Evolutionary conservation across 768 basidiomycete genomes (phyloP).

Genomic region (Auriculariales sp.): DNA sequence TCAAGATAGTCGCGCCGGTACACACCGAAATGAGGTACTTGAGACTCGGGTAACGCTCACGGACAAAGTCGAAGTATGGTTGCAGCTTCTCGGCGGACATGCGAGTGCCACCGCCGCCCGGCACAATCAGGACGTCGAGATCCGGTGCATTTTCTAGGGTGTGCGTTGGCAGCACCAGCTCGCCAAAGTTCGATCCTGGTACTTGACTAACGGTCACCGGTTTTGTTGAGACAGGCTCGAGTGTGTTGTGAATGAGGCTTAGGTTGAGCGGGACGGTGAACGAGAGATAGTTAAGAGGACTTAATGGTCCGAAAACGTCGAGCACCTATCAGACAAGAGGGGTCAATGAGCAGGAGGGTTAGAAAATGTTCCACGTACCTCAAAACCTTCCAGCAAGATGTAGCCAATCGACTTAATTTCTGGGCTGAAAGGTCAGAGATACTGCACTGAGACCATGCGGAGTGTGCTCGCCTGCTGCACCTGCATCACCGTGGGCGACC

Average conservation of each 20-base stretch:
- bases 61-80: neutral
- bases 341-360: too few relatives aligned
- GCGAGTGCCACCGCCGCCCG: neutral
- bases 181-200: neutral
- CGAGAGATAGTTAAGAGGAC: neutral
- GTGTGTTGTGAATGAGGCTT: neutral
- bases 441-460: too few relatives aligned
- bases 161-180: constrained; percentile 3
- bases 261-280: constrained; percentile 1
- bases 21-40: constrained; percentile 5
- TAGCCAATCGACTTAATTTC: too few relatives aligned
- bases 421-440: too few relatives aligned
- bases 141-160: constrained; percentile 1
- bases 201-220: too few relatives aligned
- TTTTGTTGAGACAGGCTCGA: constrained; percentile 1
- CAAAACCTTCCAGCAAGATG: too few relatives aligned
- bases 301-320: constrained; percentile 4
- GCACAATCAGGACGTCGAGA: constrained; percentile 2
- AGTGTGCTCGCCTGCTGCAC: too few relatives aligned
- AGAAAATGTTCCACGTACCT: too few relatives aligned
- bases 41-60: neutral
- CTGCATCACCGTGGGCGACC: too few relatives aligned
- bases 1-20: constrained; percentile 4
- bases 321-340: neutral
- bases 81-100: neutral